Conservation (phyloP, 2,329 filamentous ascomycete species). For the Trichoderma arundinaceum region DNA sequence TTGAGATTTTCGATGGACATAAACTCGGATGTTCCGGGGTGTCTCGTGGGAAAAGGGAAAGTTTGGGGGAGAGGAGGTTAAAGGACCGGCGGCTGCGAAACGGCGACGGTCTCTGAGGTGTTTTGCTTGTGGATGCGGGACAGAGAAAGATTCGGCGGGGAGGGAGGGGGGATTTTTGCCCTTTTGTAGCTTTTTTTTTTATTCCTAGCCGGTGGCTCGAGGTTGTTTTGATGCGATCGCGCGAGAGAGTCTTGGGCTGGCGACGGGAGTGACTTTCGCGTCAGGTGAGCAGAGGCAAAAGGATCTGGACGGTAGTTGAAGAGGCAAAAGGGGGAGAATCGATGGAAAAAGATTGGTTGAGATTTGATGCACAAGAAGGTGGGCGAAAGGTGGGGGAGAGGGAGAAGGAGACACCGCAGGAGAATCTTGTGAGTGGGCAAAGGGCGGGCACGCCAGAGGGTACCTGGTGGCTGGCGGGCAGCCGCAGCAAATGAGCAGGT, state of each 20-base stretch:
- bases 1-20: conserved; percentile 99
- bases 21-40: conserved; percentile 78
- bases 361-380: conserved; percentile 26
- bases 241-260: not conserved
- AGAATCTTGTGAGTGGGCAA: conserved; percentile 17
- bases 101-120: conserved; percentile 38
- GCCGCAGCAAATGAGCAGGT: not conserved
- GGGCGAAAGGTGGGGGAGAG: conserved; percentile 31
- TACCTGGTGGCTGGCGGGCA: conserved; percentile 3
- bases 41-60: conserved; percentile 61
- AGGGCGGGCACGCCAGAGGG: not conserved
- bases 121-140: conserved; percentile 15
- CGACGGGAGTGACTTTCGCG: conserved; percentile 12
- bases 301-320: conserved; percentile 5
- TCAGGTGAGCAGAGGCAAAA: conserved; percentile 20
- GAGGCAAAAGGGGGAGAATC: conserved; percentile 15
- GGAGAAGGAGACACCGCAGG: conserved; percentile 33
- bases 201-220: not conserved
- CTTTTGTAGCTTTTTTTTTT: not conserved
- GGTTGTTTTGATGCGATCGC: conserved; percentile 7
- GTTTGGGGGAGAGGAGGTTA: conserved; percentile 48
- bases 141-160: conserved; percentile 4
- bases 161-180: not conserved
- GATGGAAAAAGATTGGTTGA: conserved; percentile 23
- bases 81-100: conserved; percentile 58